Base-by-base conservation (phyloP, 495 filamentous ascomycete genomes). In the Penicillium crystallinum region DNA sequence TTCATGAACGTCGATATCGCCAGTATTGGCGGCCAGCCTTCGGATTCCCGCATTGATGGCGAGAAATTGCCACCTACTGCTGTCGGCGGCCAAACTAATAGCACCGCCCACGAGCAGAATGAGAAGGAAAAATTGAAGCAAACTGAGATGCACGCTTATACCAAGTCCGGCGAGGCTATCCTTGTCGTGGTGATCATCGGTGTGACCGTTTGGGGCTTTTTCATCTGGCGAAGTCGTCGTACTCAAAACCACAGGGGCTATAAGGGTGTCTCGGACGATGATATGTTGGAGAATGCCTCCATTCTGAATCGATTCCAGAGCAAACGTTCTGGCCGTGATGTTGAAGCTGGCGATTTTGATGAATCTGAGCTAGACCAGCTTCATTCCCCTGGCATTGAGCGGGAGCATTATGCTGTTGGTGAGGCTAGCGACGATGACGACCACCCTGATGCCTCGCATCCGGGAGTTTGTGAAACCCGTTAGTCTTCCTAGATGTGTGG, bases 1-100 rank as follows among this genome's bases (percentile, higher is more conserved):
- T 97, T 97, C 69, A 90, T 96, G 77, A 83, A 83, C 29, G 91
- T 98, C 19, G 90, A 98, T 64, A 96, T 97, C 54, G 86, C 80
- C 55, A 86, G 81, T 65, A 96, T 97, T 49, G 93, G 93, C 51
- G 92, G 92, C 34, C 65, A 68, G 35, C 93, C 93, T 0, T 79
- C 90, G 0, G 90, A 97, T 66, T 89, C 84, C 12, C 80, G 84
- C 39, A 89, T 98, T 53, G 92, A 96, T 60, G 93, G 93, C 15
- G 89, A 96, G 65, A 93, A 95, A 58, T 53, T 76, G 8, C 86
- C 85, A 4, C 82, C 91, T 58, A 92, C 89, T 1, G 87, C 87
- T 12, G 92, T 97, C 18, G 91, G 93, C 35, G 90, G 87, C 23
- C 89, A 95, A 59, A 81, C 91, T 12, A 95, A 91, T 65, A 86